A percentile compares a stretch with the other conserved stretches of the same genome.
Evolutionary conservation across 805 yeast species (phyloP).

Genomic region (Starmerella potacharoeniae): DNA sequence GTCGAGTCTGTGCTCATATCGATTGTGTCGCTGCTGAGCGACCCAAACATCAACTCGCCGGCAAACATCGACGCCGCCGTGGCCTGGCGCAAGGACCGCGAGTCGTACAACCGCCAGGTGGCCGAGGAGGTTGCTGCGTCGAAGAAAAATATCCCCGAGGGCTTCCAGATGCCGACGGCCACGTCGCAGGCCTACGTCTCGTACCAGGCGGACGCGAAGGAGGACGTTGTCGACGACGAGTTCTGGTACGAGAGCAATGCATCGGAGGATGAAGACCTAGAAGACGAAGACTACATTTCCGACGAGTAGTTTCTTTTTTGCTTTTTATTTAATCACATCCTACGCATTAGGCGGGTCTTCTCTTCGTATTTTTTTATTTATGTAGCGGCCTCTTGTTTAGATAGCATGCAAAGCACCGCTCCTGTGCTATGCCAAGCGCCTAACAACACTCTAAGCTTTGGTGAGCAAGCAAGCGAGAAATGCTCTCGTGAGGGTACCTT

Average conservation of each 20-base stretch:
- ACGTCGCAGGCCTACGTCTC: slow-evolving; percentile 44
- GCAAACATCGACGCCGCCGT: slow-evolving; percentile 96
- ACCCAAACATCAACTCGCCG: slow-evolving; percentile 86
- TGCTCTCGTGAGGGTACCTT: too few relatives aligned
- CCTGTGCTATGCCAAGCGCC: too few relatives aligned
- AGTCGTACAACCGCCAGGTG: slow-evolving; percentile 62
- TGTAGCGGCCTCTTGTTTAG: neutral
- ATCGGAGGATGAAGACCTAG: slow-evolving; percentile 41
- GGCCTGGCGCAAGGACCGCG: slow-evolving; percentile 72
- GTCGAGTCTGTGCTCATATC: slow-evolving; percentile 85
- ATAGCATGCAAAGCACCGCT: neutral
- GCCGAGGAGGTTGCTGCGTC: slow-evolving; percentile 60
- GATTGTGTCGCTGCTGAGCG: slow-evolving; percentile 80
- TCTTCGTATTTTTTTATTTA: neutral
- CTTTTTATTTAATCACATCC: neutral
- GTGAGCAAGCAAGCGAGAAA: too few relatives aligned
- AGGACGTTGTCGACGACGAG: slow-evolving; percentile 61
- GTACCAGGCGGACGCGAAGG: slow-evolving; percentile 27
- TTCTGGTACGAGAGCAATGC: slow-evolving; percentile 75
- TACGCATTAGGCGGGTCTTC: neutral
- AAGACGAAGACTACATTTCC: slow-evolving; percentile 26
- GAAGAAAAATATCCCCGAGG: slow-evolving; percentile 75
- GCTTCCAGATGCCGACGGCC: slow-evolving; percentile 66
- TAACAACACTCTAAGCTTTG: too few relatives aligned
- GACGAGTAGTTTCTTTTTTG: slow-evolving; percentile 24